phyloP scores from a whole-genome alignment of 1,284 basidiomycete genomes.

The Pascua guehoae region DNA sequence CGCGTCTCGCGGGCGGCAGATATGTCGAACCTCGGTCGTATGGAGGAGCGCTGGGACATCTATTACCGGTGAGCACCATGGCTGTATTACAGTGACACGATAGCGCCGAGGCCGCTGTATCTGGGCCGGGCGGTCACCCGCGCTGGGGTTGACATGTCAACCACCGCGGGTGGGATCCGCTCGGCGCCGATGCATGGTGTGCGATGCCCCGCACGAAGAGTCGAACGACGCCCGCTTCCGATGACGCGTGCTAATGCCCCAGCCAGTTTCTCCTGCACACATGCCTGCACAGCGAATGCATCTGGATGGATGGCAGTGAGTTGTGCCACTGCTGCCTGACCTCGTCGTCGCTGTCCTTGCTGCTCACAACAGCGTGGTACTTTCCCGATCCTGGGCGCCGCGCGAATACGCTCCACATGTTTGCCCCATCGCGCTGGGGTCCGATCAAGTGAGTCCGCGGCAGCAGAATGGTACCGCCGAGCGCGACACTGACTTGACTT shows the following conservation, averaged over 20 bases:
- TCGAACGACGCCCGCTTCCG: neutral
- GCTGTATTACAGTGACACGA: too few relatives aligned
- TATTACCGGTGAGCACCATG: conserved; percentile 14
- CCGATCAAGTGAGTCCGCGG: conserved; percentile 22
- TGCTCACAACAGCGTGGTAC: conserved; percentile 26
- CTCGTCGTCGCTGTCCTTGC: too few relatives aligned
- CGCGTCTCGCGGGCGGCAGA: conserved; percentile 12
- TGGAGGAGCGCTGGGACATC: conserved; percentile 19
- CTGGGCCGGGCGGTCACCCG: too few relatives aligned
- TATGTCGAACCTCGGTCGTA: conserved; percentile 13
- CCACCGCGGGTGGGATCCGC: too few relatives aligned
- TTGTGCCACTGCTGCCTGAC: neutral
- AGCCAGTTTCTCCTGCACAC: conserved; percentile 26
- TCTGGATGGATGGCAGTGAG: conserved; percentile 27
- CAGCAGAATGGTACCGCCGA: neutral
- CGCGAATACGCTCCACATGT: conserved; percentile 27
- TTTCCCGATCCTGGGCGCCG: conserved; percentile 31
- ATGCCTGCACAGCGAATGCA: conserved; percentile 24
- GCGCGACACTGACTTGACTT: neutral
- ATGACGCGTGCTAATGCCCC: neutral
- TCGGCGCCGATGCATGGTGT: too few relatives aligned
- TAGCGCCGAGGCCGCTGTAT: too few relatives aligned
- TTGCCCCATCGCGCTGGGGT: conserved; percentile 22
- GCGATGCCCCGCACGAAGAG: neutral
- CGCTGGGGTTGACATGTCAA: too few relatives aligned